Percentiles rank a stretch among this genome's conserved stretches.
Conservation (phyloP, 176 grass and related monocot species). For the Musa acuminata region DNA sequence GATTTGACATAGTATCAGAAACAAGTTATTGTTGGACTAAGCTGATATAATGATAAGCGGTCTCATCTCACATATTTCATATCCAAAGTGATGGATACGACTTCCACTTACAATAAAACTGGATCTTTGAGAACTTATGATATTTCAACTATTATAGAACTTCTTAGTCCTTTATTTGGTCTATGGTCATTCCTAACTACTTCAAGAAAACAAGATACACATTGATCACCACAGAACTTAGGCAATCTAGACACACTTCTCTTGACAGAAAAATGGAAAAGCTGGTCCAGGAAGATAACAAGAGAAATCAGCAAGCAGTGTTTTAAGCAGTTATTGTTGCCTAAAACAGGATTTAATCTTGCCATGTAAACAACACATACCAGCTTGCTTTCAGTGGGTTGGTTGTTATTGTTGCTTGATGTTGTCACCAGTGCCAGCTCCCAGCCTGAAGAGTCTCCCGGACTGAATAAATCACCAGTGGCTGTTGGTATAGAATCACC, state of each 20-base stretch:
- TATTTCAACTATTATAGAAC: background rate
- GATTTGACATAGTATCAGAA: background rate
- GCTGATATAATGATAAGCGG: background rate
- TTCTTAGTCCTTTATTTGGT: no score
- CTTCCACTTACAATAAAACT: background rate
- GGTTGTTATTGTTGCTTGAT: slow-evolving; percentile 20
- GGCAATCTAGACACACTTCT: no score
- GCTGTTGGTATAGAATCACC: slow-evolving; percentile 21
- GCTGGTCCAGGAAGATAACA: no score
- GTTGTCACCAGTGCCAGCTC: slow-evolving; percentile 61
- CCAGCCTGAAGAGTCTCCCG: slow-evolving; percentile 53
- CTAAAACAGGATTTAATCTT: no score
- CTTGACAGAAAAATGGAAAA: no score
- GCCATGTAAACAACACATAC: slow-evolving; percentile 17
- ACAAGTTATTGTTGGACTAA: background rate
- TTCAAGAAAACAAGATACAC: background rate
- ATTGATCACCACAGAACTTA: no score
- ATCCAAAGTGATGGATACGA: background rate
- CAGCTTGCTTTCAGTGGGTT: slow-evolving; percentile 37
- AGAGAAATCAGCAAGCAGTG: background rate
- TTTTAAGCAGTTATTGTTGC: no score
- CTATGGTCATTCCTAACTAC: background rate
- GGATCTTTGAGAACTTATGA: background rate
- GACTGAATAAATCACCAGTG: slow-evolving; percentile 9
- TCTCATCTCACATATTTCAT: background rate